Conservation (phyloP, 2,329 filamentous ascomycete species). For the Bipolaris sorokiniana region DNA sequence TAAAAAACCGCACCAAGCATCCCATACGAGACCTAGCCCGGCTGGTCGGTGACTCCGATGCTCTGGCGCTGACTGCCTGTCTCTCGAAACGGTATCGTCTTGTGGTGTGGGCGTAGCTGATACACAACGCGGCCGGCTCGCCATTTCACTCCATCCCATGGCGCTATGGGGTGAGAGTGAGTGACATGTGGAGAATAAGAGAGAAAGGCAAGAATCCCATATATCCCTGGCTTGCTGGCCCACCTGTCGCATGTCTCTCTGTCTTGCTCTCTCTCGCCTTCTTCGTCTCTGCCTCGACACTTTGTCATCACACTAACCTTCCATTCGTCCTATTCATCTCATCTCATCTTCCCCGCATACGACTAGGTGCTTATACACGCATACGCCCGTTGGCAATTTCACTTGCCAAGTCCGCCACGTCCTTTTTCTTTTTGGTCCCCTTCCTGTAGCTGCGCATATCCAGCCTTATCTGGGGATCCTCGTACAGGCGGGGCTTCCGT, state of each 20-base stretch:
- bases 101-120: constrained; percentile 15
- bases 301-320: too few species aligned
- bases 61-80: background rate
- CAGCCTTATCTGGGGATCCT: background rate
- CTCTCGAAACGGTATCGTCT: constrained; percentile 9
- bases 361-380: too few species aligned
- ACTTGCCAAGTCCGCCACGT: background rate
- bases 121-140: constrained; percentile 3
- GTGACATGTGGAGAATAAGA: background rate
- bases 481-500: background rate
- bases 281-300: background rate
- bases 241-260: background rate
- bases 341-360: background rate
- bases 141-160: background rate
- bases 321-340: background rate
- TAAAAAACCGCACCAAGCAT: constrained; percentile 1
- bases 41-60: background rate
- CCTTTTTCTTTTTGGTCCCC: background rate
- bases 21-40: background rate
- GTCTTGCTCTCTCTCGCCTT: background rate
- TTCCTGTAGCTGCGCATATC: background rate
- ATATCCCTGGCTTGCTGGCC: background rate
- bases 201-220: background rate
- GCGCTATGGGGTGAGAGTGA: background rate
- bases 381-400: too few species aligned